A percentile compares a stretch with the other conserved stretches of the same genome.
phyloP scores from a whole-genome alignment of 768 basidiomycete species.

The Tulasnella sp. region DNA sequence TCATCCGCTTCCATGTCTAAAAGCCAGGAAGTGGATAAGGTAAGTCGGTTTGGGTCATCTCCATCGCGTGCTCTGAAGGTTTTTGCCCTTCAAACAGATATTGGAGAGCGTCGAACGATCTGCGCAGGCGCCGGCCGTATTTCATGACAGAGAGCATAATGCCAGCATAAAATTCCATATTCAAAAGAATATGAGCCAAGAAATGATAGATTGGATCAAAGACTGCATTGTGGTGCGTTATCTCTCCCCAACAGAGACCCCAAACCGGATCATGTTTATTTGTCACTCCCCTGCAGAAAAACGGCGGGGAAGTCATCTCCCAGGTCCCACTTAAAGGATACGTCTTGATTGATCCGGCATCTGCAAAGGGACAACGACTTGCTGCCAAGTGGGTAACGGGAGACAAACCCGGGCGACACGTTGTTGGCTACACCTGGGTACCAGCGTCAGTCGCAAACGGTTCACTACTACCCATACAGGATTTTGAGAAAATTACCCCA shows the following conservation, averaged over 20 bases:
- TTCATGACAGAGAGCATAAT: background rate
- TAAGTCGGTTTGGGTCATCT: too few species aligned
- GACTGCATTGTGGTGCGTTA: background rate
- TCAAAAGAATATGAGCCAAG: constrained; percentile 4
- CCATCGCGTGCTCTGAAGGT: too few species aligned
- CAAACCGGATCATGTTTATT: too few species aligned
- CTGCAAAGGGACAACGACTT: background rate
- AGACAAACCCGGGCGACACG: constrained; percentile 2
- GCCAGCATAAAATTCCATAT: constrained; percentile 7
- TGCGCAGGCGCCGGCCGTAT: too few species aligned
- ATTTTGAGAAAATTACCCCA: background rate
- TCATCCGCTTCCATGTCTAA: too few species aligned
- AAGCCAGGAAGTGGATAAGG: too few species aligned
- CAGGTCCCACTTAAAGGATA: constrained; percentile 7
- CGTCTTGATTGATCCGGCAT: constrained; percentile 6
- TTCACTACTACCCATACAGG: background rate
- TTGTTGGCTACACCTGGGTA: constrained; percentile 9
- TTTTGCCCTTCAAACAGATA: too few species aligned
- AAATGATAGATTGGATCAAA: background rate
- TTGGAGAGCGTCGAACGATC: too few species aligned
- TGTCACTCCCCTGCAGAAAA: background rate
- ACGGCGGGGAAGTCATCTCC: constrained; percentile 7
- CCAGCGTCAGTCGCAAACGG: background rate
- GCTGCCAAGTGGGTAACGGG: background rate
- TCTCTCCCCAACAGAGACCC: too few species aligned